A percentile compares a stretch with the other conserved stretches of the same genome.
These are phyloP conservation scores for Lodderomyces pseudojiufengensis DNA, from an alignment of 1,139 yeast genomes.

Conservation along the genomic window DNA sequence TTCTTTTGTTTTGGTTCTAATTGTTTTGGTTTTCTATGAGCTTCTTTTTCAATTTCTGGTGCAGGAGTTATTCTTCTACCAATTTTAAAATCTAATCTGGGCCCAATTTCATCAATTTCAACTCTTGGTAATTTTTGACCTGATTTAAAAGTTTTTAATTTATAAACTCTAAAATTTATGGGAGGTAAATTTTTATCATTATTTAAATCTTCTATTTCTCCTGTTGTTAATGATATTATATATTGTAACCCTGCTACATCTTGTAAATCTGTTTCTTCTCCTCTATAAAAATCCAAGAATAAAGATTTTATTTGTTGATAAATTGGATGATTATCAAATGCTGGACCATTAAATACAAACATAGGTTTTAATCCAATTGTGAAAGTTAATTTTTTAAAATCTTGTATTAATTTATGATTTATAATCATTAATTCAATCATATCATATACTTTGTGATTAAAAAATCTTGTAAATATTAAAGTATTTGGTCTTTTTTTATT, in stretches of 20 bases:
- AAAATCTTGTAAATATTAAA: conserved; percentile 81
- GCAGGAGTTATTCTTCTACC: conserved; percentile 86
- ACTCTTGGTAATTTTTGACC: conserved; percentile 92
- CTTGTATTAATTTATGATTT: conserved; percentile 62
- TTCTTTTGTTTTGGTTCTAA: conserved; percentile 79
- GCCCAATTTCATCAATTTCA: conserved; percentile 94
- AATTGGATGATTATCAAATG: conserved; percentile 85
- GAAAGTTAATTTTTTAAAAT: conserved; percentile 78
- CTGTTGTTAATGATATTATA: conserved; percentile 78
- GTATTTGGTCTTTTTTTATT: conserved; percentile 94
- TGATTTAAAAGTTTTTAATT: conserved; percentile 73
- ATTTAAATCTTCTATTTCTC: conserved; percentile 42
- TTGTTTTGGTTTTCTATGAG: conserved; percentile 76
- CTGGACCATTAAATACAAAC: conserved; percentile 90
- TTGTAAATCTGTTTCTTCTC: conserved; percentile 76
- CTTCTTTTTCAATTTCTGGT: conserved; percentile 89
- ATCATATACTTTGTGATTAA: conserved; percentile 85
- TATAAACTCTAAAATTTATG: conserved; percentile 87
- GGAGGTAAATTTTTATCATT: conserved; percentile 50
- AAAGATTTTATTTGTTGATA: conserved; percentile 82
- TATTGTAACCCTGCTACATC: conserved; percentile 96
- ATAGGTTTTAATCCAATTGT: conserved; percentile 90
- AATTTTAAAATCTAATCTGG: conserved; percentile 86
- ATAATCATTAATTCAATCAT: conserved; percentile 87
- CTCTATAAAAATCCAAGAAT: conserved; percentile 88